Evolutionary conservation across 2,329 filamentous ascomycete species (phyloP), one percentile per base, ranked within the genome.

Genomic region (Allantophomopsis cytisporea): DNA sequence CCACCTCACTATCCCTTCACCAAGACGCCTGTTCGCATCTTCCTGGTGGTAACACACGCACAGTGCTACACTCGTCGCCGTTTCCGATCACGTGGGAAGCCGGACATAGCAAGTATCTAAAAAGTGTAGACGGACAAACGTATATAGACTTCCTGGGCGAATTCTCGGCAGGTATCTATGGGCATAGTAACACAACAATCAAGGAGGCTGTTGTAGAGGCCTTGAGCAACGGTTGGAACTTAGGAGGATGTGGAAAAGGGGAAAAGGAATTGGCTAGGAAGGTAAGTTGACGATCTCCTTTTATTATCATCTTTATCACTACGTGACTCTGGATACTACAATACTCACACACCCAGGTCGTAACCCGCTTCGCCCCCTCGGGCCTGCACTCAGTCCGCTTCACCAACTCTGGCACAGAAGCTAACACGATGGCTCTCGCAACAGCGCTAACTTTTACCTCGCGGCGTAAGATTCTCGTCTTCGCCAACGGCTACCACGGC

Each of bases 381-480:
- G 49, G 50, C 5, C 56, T 80, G 5, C 72, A 76, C 6, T 61
- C 64, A 11, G 57, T 80, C 3, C 64, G 77, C 1, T 80, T 81
- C 54, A 66, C 70, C 33, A 81, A 80, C 54, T 77, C 73, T 0
- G 77, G 77, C 2, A 82, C 77, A 0, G 77, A 81, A 53, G 74
- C 75, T 4, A 80, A 75, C 38, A 60, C 73, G 5, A 69, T 76
- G 50, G 74, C 74, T 2, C 50, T 81, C 1, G 68, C 66, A n/a
- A 42, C 47, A 7, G 47, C 51, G 2, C n/a, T 41, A 4, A 43
- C 39, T 5, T 46, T 42, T 17, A 54, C 51, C 2, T 39, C 39
- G 10, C 38, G 47, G 4, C 41, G 42, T 30, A 48, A 47, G 33
- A 41, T 54, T 7, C 33, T 54, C 4, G 48, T 44, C 8, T 54